phyloP scores from a whole-genome alignment of 1,139 yeast genomes.

The Diutina rugosa region DNA sequence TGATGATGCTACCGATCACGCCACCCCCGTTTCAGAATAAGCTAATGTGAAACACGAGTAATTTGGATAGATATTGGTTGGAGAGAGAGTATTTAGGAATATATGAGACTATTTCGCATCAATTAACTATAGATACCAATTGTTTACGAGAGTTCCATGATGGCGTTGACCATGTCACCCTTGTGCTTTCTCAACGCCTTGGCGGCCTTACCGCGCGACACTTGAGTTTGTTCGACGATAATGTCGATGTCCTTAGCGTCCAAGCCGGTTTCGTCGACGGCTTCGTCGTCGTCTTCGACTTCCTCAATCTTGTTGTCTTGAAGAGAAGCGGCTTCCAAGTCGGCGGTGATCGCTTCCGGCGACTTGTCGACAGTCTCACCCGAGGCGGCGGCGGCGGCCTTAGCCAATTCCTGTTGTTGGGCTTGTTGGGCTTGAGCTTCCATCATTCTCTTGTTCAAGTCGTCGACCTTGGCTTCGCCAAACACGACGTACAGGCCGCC shows the following conservation, averaged over 20 bases:
- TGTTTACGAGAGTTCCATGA: constrained; percentile 65
- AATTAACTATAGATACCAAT: no score
- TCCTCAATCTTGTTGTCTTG: constrained; percentile 20
- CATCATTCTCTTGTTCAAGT: constrained; percentile 68
- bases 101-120: neutral
- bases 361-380: constrained; percentile 28
- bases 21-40: no score
- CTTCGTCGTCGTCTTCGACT: constrained; percentile 52
- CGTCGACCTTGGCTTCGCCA: constrained; percentile 96
- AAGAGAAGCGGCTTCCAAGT: constrained; percentile 71
- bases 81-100: no score
- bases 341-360: constrained; percentile 83
- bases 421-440: constrained; percentile 37
- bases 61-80: no score
- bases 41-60: no score
- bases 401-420: constrained; percentile 50
- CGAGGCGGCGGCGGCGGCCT: constrained; percentile 32
- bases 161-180: constrained; percentile 92
- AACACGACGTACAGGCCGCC: constrained; percentile 95
- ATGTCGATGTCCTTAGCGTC: constrained; percentile 69
- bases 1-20: no score
- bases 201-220: constrained; percentile 79
- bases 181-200: constrained; percentile 82
- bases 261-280: constrained; percentile 69
- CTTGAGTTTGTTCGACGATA: constrained; percentile 83